Percentiles rank a stretch among this genome's conserved stretches.
Conservation (phyloP, 2,329 filamentous ascomycete genomes). For the Fusarium subtropicale region DNA sequence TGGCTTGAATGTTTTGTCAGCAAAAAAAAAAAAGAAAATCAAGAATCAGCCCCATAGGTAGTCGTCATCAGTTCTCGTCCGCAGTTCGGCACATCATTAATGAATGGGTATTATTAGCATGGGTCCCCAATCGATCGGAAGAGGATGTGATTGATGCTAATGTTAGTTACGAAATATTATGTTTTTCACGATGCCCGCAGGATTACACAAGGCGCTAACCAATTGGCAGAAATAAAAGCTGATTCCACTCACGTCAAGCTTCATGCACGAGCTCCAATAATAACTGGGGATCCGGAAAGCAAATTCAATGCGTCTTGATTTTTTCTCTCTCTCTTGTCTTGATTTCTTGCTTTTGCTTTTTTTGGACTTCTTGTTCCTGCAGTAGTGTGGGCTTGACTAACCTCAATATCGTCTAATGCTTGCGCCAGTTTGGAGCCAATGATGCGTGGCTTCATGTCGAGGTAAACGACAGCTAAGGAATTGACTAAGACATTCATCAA, state of each 20-base stretch:
- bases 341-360: neutral
- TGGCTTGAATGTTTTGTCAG: conserved; percentile 24
- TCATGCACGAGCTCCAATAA: conserved; percentile 28
- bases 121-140: conserved; percentile 33
- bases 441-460: conserved; percentile 5
- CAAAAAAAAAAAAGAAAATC: neutral
- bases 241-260: conserved; percentile 20
- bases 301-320: conserved; percentile 26
- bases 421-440: conserved; percentile 11
- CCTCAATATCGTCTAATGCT: conserved; percentile 29
- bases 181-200: neutral
- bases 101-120: neutral
- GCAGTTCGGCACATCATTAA: conserved; percentile 10
- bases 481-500: neutral
- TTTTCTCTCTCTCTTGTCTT: conserved; percentile 6
- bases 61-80: conserved; percentile 33
- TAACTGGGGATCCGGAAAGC: conserved; percentile 27
- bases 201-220: conserved; percentile 35
- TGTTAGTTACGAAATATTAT: neutral
- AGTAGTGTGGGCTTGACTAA: conserved; percentile 43
- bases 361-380: conserved; percentile 40
- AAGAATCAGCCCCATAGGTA: conserved; percentile 6
- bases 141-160: conserved; percentile 2
- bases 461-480: conserved; percentile 10
- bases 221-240: neutral